Evolutionary conservation across 768 basidiomycete genomes (phyloP).

Genomic region (Exidia glandulosa): DNA sequence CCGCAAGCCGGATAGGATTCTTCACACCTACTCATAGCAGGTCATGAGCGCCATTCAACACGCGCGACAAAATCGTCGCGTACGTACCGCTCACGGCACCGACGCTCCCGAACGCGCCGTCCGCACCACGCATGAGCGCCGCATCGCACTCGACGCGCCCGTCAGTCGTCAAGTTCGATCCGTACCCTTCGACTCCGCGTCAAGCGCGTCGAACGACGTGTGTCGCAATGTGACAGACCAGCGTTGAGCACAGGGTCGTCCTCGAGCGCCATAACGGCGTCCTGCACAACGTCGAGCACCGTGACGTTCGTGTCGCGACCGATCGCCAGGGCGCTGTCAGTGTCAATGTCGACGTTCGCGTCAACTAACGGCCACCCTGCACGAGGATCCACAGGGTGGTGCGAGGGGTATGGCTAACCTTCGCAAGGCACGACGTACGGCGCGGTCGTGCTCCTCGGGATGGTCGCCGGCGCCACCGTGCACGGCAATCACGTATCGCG

Average conservation of each 20-base stretch:
- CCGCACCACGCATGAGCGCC: slow-evolving; percentile 48
- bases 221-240: too few species aligned
- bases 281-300: slow-evolving; percentile 39
- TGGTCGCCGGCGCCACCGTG: slow-evolving; percentile 78
- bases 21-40: slow-evolving; percentile 38
- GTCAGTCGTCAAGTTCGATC: slow-evolving; percentile 66
- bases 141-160: slow-evolving; percentile 79
- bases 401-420: too few species aligned
- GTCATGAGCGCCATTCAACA: not conserved
- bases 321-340: too few species aligned
- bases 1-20: slow-evolving; percentile 59
- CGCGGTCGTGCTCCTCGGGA: slow-evolving; percentile 31
- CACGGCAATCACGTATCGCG: slow-evolving; percentile 36
- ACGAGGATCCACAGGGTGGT: too few species aligned
- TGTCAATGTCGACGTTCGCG: too few species aligned
- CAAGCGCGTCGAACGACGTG: not conserved
- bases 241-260: slow-evolving; percentile 62
- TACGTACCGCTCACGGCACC: slow-evolving; percentile 57
- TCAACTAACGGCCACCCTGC: too few species aligned
- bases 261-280: slow-evolving; percentile 49
- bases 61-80: too few species aligned
- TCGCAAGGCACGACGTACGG: slow-evolving; percentile 45
- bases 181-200: slow-evolving; percentile 41
- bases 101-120: slow-evolving; percentile 52
- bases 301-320: too few species aligned